phyloP scores from a whole-genome alignment of 176 grass and related monocot genomes.

The Musa itinerans region DNA sequence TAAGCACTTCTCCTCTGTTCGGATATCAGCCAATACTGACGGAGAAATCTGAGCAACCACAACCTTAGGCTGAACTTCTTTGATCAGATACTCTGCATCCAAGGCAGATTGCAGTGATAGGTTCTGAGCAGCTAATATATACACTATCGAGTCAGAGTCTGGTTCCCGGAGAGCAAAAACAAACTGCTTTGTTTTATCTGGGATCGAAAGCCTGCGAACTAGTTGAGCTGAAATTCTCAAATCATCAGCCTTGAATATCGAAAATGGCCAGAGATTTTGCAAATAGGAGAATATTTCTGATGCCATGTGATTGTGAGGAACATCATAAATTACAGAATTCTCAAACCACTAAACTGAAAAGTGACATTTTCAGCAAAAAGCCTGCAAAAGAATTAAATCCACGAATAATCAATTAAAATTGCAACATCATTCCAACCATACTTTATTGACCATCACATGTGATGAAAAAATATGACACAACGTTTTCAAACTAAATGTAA shows the following conservation, averaged over 20 bases:
- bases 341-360: background rate
- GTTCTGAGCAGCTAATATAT: conserved; percentile 74
- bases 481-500: too few relatives aligned
- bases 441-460: too few relatives aligned
- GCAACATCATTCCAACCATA: background rate
- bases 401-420: background rate
- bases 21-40: conserved; percentile 49
- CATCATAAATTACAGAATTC: conserved; percentile 8
- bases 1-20: conserved; percentile 59
- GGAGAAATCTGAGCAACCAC: conserved; percentile 68
- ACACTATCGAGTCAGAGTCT: conserved; percentile 48
- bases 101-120: conserved; percentile 68
- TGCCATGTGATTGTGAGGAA: conserved; percentile 50
- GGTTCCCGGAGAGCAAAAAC: conserved; percentile 68
- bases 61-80: conserved; percentile 56
- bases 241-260: conserved; percentile 57
- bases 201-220: conserved; percentile 47
- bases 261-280: conserved; percentile 61
- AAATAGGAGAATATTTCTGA: conserved; percentile 45
- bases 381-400: background rate
- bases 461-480: too few relatives aligned
- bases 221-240: conserved; percentile 49
- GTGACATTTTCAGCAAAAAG: background rate
- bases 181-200: conserved; percentile 87
- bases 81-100: conserved; percentile 62